phyloP scores from a whole-genome alignment of 495 filamentous ascomycete species.

The Neurospora sp. region DNA sequence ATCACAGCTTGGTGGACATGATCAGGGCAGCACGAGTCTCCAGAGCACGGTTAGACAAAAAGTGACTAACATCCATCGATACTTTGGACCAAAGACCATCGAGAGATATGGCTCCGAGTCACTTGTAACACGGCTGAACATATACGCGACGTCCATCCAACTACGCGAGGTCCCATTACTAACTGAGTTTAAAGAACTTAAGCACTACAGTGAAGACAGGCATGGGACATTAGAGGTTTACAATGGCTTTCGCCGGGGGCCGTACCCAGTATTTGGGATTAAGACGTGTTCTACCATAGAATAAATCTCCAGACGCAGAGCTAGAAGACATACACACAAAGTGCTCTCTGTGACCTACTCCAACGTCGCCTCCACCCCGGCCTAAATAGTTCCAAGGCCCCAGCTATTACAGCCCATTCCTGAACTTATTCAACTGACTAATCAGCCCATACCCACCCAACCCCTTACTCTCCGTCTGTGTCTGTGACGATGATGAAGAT shows the following conservation, averaged over 20 bases:
- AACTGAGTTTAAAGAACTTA: background rate
- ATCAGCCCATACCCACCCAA: constrained; percentile 65
- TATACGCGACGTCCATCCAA: background rate
- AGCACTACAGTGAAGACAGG: background rate
- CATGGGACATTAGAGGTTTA: background rate
- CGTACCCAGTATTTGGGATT: background rate
- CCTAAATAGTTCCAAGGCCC: background rate
- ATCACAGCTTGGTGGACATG: background rate
- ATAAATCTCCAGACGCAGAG: background rate
- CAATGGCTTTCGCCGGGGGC: background rate
- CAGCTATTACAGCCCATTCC: constrained; percentile 53
- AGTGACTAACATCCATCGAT: background rate
- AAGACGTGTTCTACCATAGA: background rate
- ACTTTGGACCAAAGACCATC: background rate
- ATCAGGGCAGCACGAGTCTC: background rate
- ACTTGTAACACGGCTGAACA: background rate
- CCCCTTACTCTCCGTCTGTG: constrained; percentile 22
- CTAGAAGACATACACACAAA: background rate
- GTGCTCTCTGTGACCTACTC: background rate
- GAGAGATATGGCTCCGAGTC: background rate
- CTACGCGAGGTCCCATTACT: background rate
- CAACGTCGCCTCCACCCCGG: background rate
- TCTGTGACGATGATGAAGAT: background rate
- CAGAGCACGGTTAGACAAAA: background rate
- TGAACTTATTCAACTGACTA: constrained; percentile 66